These are phyloP conservation scores for Moesziomyces antarcticus DNA, from an alignment of 1,284 basidiomycete genomes.

Conservation along the genomic window DNA sequence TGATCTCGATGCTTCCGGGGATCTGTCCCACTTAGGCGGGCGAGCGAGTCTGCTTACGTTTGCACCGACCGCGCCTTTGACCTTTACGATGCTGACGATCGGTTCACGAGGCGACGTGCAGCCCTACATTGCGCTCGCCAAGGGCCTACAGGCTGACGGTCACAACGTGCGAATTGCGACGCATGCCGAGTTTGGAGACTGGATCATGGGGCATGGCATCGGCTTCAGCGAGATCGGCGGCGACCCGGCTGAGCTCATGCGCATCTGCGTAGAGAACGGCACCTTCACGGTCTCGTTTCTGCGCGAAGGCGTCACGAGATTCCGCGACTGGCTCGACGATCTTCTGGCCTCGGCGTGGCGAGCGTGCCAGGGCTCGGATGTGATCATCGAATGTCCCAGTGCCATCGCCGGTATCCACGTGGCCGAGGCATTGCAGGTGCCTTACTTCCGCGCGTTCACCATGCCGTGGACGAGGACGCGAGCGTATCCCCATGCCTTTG, in stretches of 20 bases:
- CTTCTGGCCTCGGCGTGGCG: constrained; percentile 92
- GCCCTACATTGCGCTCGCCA: constrained; percentile 89
- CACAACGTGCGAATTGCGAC: constrained; percentile 87
- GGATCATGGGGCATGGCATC: constrained; percentile 91
- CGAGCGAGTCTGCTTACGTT: constrained; percentile 45
- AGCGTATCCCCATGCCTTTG: constrained; percentile 97
- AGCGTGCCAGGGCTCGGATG: constrained; percentile 91
- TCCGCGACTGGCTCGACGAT: constrained; percentile 96
- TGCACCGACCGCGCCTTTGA: constrained; percentile 41
- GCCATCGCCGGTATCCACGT: constrained; percentile 99
- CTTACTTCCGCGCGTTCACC: constrained; percentile 89
- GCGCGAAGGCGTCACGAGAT: constrained; percentile 89
- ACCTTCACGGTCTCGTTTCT: constrained; percentile 94
- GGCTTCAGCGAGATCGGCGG: constrained; percentile 93
- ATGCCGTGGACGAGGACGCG: constrained; percentile 83
- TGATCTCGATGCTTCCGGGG: constrained; percentile 9
- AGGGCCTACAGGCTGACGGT: constrained; percentile 89
- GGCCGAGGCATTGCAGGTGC: constrained; percentile 89
- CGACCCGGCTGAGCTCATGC: constrained; percentile 90
- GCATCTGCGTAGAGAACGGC: constrained; percentile 71
- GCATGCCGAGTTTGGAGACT: constrained; percentile 91
- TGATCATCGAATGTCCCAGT: constrained; percentile 92
- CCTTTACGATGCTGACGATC: constrained; percentile 87
- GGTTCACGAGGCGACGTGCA: constrained; percentile 85
- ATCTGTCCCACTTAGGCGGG: constrained; percentile 24